Percentiles rank a stretch among this genome's conserved stretches.
Evolutionary conservation across 768 basidiomycete species (phyloP).

Genomic region (Phlegmacium glaucopus): DNA sequence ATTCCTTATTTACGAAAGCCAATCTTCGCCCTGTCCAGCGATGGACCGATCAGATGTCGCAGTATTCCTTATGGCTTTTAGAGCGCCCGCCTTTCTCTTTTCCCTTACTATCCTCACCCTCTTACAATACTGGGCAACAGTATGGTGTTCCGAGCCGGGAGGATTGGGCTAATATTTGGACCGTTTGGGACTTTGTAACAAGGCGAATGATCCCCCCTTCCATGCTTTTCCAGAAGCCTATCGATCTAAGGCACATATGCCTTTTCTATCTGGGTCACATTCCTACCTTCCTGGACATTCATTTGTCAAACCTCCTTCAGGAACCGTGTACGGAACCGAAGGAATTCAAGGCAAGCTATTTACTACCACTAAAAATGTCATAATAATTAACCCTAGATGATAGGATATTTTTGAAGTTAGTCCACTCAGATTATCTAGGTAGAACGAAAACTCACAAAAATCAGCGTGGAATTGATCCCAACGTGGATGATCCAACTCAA

Average conservation of each 20-base stretch:
- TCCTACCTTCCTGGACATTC: conserved; percentile 89
- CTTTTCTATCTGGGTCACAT: conserved; percentile 98
- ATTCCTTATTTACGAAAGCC: conserved; percentile 64
- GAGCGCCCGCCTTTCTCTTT: conserved; percentile 84
- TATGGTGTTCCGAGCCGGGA: conserved; percentile 59
- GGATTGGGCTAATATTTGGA: conserved; percentile 87
- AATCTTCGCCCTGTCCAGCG: conserved; percentile 82
- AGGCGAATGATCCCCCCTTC: conserved; percentile 80
- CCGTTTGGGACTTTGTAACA: conserved; percentile 84
- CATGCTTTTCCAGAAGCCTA: conserved; percentile 89
- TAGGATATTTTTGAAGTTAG: conserved; percentile 76
- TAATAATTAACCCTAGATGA: not conserved
- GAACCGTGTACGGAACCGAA: conserved; percentile 85
- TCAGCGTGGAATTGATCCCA: conserved; percentile 93
- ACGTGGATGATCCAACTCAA: conserved; percentile 83
- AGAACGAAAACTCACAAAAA: not conserved
- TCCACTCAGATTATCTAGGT: not conserved
- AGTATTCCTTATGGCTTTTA: conserved; percentile 87
- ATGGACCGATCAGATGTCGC: conserved; percentile 72
- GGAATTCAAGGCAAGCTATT: conserved; percentile 55
- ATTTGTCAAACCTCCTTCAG: conserved; percentile 68
- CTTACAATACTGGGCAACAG: conserved; percentile 13
- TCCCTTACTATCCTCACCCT: conserved; percentile 49
- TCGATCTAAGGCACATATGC: conserved; percentile 91
- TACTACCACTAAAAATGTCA: not conserved